Conservation (phyloP, 139 green algal species). For the Chlamydomonas eustigma region DNA sequence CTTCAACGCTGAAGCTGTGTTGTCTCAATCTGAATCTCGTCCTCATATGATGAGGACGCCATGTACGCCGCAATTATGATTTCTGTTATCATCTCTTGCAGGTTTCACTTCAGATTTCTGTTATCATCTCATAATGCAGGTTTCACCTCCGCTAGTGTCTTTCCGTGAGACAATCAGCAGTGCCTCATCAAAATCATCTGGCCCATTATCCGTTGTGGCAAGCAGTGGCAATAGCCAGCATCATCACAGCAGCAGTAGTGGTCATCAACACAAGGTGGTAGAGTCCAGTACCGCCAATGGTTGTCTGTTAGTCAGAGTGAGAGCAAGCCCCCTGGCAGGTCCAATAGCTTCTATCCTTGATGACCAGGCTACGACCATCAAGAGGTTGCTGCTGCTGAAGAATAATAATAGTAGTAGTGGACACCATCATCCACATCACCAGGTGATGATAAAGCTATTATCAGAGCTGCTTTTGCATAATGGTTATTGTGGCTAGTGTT, state of each 20-base stretch:
- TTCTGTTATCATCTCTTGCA: no score
- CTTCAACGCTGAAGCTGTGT: no score
- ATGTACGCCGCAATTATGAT: no score
- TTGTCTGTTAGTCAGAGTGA: conserved; percentile 59
- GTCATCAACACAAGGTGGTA: conserved; percentile 40
- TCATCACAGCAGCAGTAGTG: conserved; percentile 8
- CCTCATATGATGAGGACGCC: no score
- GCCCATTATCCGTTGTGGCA: not conserved
- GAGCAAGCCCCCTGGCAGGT: conserved; percentile 55
- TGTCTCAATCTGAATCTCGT: no score
- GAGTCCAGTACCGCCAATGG: conserved; percentile 75
- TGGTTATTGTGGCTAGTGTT: no score
- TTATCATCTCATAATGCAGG: no score
- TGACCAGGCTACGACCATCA: conserved; percentile 48
- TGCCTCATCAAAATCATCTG: no score
- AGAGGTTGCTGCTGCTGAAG: conserved; percentile 8
- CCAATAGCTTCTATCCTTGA: conserved; percentile 54
- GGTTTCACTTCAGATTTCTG: no score
- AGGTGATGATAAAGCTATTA: no score
- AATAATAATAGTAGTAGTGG: not conserved
- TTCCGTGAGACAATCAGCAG: conserved; percentile 86
- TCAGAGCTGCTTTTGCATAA: no score
- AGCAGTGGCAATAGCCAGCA: not conserved
- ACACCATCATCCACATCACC: not conserved
- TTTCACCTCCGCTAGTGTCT: conserved; percentile 89